A percentile compares a stretch with the other conserved stretches of the same genome.
Evolutionary conservation across 192 early-diverging fungal genomes (phyloP).

Genomic region (Coemansia sp.): DNA sequence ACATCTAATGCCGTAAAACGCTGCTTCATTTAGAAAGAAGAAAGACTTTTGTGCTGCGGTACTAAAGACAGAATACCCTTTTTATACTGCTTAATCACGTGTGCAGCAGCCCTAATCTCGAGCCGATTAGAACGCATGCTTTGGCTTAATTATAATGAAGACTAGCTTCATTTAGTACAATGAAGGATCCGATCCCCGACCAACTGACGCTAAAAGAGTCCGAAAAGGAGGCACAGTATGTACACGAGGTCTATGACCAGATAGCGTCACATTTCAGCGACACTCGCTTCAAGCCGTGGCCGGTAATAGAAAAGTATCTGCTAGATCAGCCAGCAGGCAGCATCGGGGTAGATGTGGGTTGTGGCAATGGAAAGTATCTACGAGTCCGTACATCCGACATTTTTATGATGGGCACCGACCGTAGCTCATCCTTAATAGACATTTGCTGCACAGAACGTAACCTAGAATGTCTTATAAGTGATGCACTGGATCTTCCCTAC

Average conservation of each 20-base stretch:
- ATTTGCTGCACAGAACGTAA: constrained; percentile 69
- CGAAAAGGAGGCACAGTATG: constrained; percentile 74
- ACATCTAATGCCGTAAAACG: constrained; percentile 90
- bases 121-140: background rate
- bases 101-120: constrained; percentile 5
- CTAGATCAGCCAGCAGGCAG: constrained; percentile 59
- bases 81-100: background rate
- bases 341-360: constrained; percentile 91
- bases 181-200: constrained; percentile 39
- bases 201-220: constrained; percentile 24
- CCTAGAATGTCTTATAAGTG: constrained; percentile 79
- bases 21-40: constrained; percentile 65
- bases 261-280: constrained; percentile 93
- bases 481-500: constrained; percentile 77
- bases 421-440: constrained; percentile 73
- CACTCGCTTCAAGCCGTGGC: constrained; percentile 99
- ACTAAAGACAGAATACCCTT: background rate
- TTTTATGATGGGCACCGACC: constrained; percentile 79
- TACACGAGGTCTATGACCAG: constrained; percentile 87
- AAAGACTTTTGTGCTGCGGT: background rate
- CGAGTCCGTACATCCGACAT: constrained; percentile 72
- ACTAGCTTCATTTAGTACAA: background rate
- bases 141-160: too few relatives aligned
- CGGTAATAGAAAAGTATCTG: constrained; percentile 87
- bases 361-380: constrained; percentile 98